Evolutionary conservation across 1,139 yeast species (phyloP).

Genomic region (Eremothecium gossypii): DNA sequence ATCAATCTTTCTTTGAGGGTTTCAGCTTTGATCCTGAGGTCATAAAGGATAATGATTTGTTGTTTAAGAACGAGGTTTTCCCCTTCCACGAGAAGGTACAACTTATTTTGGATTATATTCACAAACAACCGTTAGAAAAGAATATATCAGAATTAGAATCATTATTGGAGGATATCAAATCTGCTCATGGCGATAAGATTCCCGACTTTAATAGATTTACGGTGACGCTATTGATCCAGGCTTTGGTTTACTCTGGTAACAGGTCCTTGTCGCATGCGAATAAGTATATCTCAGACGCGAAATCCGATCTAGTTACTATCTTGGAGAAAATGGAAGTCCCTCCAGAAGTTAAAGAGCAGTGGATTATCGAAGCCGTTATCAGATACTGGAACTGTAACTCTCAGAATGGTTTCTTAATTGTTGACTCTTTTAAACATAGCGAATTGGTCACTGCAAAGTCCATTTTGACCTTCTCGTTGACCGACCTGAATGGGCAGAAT

Average conservation of each 20-base stretch:
- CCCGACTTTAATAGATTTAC: constrained; percentile 40
- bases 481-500: constrained; percentile 20
- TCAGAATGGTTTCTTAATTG: constrained; percentile 65
- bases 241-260: constrained; percentile 75
- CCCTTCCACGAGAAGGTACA: constrained; percentile 30
- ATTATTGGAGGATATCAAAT: constrained; percentile 31
- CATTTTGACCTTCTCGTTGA: constrained; percentile 37
- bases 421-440: constrained; percentile 52
- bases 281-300: constrained; percentile 52
- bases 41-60: constrained; percentile 25
- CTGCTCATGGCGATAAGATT: constrained; percentile 22
- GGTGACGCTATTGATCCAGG: constrained; percentile 56
- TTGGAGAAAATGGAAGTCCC: constrained; percentile 33
- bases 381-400: constrained; percentile 78
- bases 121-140: constrained; percentile 29
- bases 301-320: constrained; percentile 42
- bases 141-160: constrained; percentile 27
- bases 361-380: constrained; percentile 57
- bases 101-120: constrained; percentile 30
- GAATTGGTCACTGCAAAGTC: constrained; percentile 38
- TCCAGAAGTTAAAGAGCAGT: constrained; percentile 29
- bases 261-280: constrained; percentile 84
- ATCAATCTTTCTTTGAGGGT: constrained; percentile 28
- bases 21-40: constrained; percentile 22
- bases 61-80: constrained; percentile 28